Conservation (phyloP, 495 filamentous ascomycete genomes). For the Aspergillus olivimuriae region DNA sequence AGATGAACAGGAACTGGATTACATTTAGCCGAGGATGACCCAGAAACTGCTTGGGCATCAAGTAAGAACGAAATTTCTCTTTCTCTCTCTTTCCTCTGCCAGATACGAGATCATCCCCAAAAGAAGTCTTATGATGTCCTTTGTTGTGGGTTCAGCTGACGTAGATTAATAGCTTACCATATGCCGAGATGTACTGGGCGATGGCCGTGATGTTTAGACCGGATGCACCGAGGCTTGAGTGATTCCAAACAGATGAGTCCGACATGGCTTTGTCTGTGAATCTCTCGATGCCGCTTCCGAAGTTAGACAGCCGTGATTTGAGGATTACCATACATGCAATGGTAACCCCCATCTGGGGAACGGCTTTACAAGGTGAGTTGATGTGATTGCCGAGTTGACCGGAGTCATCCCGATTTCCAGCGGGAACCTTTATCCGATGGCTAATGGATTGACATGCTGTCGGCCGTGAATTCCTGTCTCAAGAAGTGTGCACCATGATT, state of each 20-base stretch:
- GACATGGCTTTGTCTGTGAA: background rate
- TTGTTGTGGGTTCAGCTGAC: background rate
- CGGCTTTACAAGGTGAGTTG: too few relatives aligned
- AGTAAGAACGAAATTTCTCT: constrained; percentile 4
- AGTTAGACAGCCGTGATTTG: background rate
- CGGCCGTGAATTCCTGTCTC: too few relatives aligned
- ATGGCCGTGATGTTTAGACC: constrained; percentile 6
- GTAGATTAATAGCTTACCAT: constrained; percentile 1
- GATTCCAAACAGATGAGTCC: constrained; percentile 3
- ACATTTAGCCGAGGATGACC: constrained; percentile 6
- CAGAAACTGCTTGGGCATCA: constrained; percentile 6
- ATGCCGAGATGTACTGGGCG: constrained; percentile 3
- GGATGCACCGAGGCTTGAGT: background rate
- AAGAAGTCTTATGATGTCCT: background rate
- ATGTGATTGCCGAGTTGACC: background rate
- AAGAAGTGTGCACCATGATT: too few relatives aligned
- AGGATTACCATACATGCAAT: background rate
- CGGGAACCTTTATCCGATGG: too few relatives aligned
- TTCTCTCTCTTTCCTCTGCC: background rate
- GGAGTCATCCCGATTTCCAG: too few relatives aligned
- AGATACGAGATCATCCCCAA: too few relatives aligned
- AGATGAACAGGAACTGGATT: constrained; percentile 5
- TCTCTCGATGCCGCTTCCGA: background rate
- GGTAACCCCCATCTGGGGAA: background rate
- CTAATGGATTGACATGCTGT: too few relatives aligned